Conservation (phyloP, 805 yeast genomes). For the Cyberlindnera americana region DNA sequence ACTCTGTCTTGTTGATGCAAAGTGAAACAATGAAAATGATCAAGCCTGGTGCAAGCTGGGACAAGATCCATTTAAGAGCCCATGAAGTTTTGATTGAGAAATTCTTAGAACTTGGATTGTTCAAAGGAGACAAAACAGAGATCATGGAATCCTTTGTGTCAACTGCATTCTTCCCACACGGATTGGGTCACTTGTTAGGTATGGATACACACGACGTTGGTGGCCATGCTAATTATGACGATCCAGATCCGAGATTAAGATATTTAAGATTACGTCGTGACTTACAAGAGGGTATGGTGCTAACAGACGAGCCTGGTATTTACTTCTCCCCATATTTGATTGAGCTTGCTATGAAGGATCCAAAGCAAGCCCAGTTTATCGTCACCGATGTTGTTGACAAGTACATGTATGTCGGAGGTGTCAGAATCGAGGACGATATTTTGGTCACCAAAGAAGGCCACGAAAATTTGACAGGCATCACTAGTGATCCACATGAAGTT, state of each 20-base stretch:
- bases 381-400: conserved; percentile 62
- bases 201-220: conserved; percentile 97
- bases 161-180: conserved; percentile 89
- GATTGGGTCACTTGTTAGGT: conserved; percentile 90
- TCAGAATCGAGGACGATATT: conserved; percentile 92
- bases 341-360: conserved; percentile 53
- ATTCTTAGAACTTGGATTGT: conserved; percentile 72
- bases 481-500: conserved; percentile 83
- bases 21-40: conserved; percentile 61
- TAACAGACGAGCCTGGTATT: conserved; percentile 94
- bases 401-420: conserved; percentile 93
- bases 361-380: conserved; percentile 38
- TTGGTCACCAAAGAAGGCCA: conserved; percentile 71
- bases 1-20: conserved; percentile 83
- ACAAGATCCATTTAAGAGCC: conserved; percentile 73
- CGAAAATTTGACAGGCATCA: conserved; percentile 78
- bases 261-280: conserved; percentile 79
- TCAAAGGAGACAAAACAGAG: conserved; percentile 59
- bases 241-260: conserved; percentile 69
- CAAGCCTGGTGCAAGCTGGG: conserved; percentile 85
- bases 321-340: conserved; percentile 85
- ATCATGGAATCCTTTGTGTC: conserved; percentile 68
- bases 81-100: conserved; percentile 73
- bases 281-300: conserved; percentile 72
- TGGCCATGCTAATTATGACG: conserved; percentile 82